Conservation (phyloP, 75 land plant species). For the Chamaecyparis obtusa region DNA sequence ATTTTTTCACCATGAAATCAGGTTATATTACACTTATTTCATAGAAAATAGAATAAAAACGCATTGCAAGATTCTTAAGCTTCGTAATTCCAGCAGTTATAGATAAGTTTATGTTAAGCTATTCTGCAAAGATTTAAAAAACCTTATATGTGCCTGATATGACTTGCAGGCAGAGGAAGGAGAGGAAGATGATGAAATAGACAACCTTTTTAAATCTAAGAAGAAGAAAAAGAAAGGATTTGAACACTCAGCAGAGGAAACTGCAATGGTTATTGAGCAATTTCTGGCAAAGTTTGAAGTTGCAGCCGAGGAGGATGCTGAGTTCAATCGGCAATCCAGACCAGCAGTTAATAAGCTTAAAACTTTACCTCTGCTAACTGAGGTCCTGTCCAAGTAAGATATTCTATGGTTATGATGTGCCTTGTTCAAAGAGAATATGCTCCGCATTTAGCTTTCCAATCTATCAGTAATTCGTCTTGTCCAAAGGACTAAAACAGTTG, state of each 20-base stretch:
- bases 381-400: slow-evolving; percentile 69
- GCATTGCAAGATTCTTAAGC: neutral
- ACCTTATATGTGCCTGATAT: neutral
- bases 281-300: slow-evolving; percentile 90
- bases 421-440: neutral
- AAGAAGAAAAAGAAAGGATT: slow-evolving; percentile 79
- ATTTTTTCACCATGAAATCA: neutral
- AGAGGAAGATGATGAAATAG: slow-evolving; percentile 82
- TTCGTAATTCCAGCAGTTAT: neutral
- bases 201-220: slow-evolving; percentile 63
- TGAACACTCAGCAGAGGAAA: slow-evolving; percentile 80
- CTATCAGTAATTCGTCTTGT: neutral
- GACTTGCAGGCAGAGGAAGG: slow-evolving; percentile 78
- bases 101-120: neutral
- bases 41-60: neutral
- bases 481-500: neutral
- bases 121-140: neutral
- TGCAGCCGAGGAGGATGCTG: slow-evolving; percentile 94
- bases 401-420: neutral
- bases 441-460: neutral
- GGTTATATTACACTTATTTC: neutral
- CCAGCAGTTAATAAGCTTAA: slow-evolving; percentile 93
- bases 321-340: slow-evolving; percentile 69
- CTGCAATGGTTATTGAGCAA: slow-evolving; percentile 78
- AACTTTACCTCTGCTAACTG: slow-evolving; percentile 72